These are phyloP conservation scores for Nannochloris sp. DNA, from an alignment of 139 green algal species.

Conservation along the genomic window DNA sequence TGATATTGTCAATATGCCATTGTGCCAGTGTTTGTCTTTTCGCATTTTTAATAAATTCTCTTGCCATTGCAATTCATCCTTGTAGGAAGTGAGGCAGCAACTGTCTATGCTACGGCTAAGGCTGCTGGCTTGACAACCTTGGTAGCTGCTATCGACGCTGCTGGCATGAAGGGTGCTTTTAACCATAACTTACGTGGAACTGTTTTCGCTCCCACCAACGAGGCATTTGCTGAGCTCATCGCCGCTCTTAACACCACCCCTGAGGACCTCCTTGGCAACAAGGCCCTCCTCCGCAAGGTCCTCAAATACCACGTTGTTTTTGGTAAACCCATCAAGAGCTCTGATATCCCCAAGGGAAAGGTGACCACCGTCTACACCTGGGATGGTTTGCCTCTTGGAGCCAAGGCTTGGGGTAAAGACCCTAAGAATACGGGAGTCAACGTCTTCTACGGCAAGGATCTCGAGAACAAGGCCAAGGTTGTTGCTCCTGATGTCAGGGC, in stretches of 20 bases:
- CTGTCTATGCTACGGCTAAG: no score
- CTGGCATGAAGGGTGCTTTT: neutral
- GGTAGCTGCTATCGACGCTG: neutral
- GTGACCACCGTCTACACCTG: neutral
- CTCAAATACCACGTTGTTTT: constrained; percentile 31
- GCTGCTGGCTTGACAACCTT: neutral
- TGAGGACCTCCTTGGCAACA: constrained; percentile 35
- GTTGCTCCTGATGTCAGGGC: constrained; percentile 13
- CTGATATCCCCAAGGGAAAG: neutral
- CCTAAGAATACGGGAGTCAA: neutral
- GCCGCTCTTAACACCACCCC: constrained; percentile 11
- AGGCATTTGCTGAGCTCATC: constrained; percentile 27
- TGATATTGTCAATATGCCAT: no score
- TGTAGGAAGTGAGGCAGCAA: no score
- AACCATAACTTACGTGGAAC: neutral
- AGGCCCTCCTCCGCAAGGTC: constrained; percentile 17
- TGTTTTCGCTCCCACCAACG: constrained; percentile 44
- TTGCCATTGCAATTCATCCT: no score
- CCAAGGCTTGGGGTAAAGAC: neutral
- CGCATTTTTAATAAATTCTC: no score
- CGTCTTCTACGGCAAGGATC: neutral
- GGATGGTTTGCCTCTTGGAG: no score
- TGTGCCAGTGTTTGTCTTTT: no score
- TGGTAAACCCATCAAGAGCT: neutral
- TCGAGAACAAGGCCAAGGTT: constrained; percentile 3